A percentile compares a stretch with the other conserved stretches of the same genome.
Evolutionary conservation across 306 rosid genomes (phyloP).

Genomic region (Fragaria ananassa): DNA sequence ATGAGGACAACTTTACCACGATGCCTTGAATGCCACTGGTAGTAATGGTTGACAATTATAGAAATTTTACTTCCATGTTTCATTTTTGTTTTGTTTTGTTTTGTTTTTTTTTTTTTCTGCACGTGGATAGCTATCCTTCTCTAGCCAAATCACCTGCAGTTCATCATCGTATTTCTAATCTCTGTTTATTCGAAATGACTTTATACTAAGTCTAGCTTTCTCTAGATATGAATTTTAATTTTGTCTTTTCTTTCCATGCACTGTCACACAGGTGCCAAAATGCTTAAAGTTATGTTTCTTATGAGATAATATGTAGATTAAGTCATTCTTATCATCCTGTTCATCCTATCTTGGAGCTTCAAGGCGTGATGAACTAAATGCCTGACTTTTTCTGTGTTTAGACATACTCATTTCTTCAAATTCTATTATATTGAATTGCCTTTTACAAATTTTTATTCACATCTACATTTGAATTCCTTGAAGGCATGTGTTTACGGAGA

Average conservation of each 20-base stretch:
- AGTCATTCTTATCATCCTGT: neutral
- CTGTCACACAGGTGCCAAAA: neutral
- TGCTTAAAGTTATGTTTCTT: neutral
- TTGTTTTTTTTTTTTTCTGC: neutral
- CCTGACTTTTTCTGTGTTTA: neutral
- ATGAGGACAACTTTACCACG: neutral
- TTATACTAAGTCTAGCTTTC: neutral
- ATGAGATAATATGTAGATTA: neutral
- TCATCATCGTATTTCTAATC: neutral
- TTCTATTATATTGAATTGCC: neutral
- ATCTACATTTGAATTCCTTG: conserved; percentile 33
- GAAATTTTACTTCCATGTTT: neutral
- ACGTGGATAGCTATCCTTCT: neutral
- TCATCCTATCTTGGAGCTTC: conserved; percentile 4
- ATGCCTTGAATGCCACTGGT: neutral
- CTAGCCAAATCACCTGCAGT: neutral
- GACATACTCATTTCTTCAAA: neutral
- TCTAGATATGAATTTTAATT: neutral
- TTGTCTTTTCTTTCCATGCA: neutral
- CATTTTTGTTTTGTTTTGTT: too few species aligned
- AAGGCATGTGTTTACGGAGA: conserved; percentile 90
- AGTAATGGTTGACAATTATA: neutral
- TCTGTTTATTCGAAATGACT: neutral
- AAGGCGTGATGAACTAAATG: neutral
- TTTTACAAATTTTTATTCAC: conserved; percentile 30